Percentiles rank a stretch among this genome's conserved stretches.
Evolutionary conservation across 345 rosid species (phyloP).

Genomic region (Salix caprea): DNA sequence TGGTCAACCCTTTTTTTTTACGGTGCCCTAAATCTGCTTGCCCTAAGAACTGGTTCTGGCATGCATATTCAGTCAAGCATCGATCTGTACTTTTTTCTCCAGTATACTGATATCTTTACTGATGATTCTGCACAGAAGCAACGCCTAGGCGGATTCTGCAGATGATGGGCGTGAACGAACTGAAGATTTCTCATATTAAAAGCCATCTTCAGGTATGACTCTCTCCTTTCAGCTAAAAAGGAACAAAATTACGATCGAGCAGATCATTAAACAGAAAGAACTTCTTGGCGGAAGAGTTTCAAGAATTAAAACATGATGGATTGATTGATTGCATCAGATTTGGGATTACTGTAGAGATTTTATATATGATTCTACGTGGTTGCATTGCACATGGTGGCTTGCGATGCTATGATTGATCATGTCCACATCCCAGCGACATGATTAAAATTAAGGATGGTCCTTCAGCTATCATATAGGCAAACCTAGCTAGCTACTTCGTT

Average conservation of each 20-base stretch:
- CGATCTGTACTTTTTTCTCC: background rate
- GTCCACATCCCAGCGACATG: too few relatives aligned
- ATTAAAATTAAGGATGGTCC: background rate
- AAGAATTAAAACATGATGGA: background rate
- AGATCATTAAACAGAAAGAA: background rate
- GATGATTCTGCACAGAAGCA: constrained; percentile 30
- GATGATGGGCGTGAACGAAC: constrained; percentile 39
- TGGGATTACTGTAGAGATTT: too few relatives aligned
- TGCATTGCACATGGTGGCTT: too few relatives aligned
- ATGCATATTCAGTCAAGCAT: background rate
- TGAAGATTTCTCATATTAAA: constrained; percentile 45
- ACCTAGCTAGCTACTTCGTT: background rate
- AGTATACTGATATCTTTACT: background rate
- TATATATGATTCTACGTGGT: too few relatives aligned
- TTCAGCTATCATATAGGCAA: background rate
- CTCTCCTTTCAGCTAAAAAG: background rate
- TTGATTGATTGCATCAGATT: too few relatives aligned
- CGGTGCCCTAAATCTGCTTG: background rate
- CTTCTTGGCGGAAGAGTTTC: background rate
- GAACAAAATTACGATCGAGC: background rate
- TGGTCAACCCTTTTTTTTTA: background rate
- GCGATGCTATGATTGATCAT: too few relatives aligned
- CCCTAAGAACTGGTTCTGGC: background rate
- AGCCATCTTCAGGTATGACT: constrained; percentile 51
- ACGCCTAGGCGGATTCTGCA: constrained; percentile 47